Base-by-base conservation (phyloP, 208 protist genomes). In the Trichomonas vaginalis region DNA sequence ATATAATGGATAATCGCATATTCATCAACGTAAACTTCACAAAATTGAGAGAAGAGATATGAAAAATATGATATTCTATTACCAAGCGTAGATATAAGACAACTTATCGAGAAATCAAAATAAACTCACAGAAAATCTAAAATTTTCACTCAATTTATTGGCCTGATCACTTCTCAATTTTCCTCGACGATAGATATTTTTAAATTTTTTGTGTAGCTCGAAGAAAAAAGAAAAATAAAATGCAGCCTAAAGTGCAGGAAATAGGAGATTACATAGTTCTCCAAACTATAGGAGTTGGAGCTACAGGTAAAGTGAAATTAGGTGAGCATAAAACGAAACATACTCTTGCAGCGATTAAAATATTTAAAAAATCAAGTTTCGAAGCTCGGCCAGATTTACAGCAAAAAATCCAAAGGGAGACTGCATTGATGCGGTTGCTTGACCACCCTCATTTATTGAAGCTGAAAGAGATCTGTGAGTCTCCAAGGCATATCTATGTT, bases 401-500 rank as follows among this genome's bases (percentile, higher is more conserved):
- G 46, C 23, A 35, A 51, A 92, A 51, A 47, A 92, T 92, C 27
- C 86, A 92, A 39, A 0, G 86, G 17, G 86, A 92, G 17, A 92
- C 45, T 49, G 40, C 86, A n/a, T 51, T 92, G 17, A 92, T 92
- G 86, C 39, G 45, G 37, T 10, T 92, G 14, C 45, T 92, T 15
- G 86, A 92, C 17, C 86, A 92, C 45, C 86, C 86, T 2, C 86
- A 92, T 51, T 39, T 92, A 48, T n/a, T 92, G 23, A 92, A 92
- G 17, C 40, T 92, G 0, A 39, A 39, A 9, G 86, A 92, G 82
- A 98, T 99, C 27, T 99, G 99, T 92, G 98, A 98, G 27, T 99
- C 98, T 23, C 97, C 98, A n/a, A 99, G 98, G 8, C 98, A 99
- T 97, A 99, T 99, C 56, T 99, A 99, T 96, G 98, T 99, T 96